These are phyloP conservation scores for Colletotrichum sp. DNA, from an alignment of 2,329 filamentous ascomycete genomes.

Conservation along the genomic window DNA sequence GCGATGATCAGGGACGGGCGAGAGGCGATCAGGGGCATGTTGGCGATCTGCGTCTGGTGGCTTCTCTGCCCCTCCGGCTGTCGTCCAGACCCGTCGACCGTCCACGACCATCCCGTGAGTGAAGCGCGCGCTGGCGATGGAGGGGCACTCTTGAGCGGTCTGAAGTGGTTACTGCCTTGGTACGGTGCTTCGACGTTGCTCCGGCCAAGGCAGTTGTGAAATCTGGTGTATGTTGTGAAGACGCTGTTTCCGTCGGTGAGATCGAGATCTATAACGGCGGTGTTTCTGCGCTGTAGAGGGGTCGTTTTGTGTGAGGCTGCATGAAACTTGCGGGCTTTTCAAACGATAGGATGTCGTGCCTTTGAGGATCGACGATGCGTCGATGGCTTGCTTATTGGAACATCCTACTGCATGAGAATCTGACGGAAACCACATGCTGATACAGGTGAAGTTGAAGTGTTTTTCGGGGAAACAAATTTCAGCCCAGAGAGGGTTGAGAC, in stretches of 20 bases:
- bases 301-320: background rate
- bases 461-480: background rate
- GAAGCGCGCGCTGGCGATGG: background rate
- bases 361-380: background rate
- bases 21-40: conserved; percentile 7
- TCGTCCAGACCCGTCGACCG: background rate
- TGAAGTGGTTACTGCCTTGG: background rate
- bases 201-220: background rate
- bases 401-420: background rate
- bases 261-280: background rate
- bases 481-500: background rate
- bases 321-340: background rate
- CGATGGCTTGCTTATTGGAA: background rate
- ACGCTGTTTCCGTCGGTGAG: background rate
- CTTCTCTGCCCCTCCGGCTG: background rate
- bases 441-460: background rate
- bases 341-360: background rate
- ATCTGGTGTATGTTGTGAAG: background rate
- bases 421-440: background rate
- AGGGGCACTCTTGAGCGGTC: background rate
- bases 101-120: background rate
- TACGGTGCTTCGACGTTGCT: background rate
- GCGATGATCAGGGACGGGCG: conserved; percentile 2
- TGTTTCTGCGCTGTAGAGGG: background rate
- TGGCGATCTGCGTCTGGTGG: background rate